Conservation (phyloP, 1,284 basidiomycete genomes). For the Uromyces viciae-fabae region DNA sequence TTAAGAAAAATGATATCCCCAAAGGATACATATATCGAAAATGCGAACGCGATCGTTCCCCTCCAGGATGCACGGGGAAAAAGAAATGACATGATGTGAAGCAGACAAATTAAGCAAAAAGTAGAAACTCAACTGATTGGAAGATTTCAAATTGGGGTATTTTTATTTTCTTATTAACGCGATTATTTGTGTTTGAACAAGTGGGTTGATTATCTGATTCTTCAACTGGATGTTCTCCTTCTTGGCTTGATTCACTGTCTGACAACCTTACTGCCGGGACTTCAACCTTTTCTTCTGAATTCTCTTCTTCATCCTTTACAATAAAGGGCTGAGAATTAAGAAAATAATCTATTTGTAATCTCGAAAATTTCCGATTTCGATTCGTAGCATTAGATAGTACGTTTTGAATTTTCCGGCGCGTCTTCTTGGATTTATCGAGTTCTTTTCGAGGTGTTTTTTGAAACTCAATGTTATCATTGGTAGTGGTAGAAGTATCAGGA, state of each 20-base stretch:
- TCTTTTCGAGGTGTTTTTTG: background rate
- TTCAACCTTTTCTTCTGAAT: slow-evolving; percentile 1
- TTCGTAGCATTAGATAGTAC: background rate
- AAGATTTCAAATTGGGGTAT: slow-evolving; percentile 36
- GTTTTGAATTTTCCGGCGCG: background rate
- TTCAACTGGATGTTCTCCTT: background rate
- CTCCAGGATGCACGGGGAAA: too few species aligned
- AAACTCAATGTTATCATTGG: background rate
- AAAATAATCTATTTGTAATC: background rate
- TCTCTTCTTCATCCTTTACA: background rate
- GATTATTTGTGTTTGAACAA: too few species aligned
- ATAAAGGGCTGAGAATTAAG: slow-evolving; percentile 11
- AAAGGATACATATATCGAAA: background rate
- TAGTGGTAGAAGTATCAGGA: background rate
- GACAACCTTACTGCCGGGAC: background rate
- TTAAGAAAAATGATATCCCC: background rate
- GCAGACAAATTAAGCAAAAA: background rate
- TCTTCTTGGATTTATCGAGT: background rate
- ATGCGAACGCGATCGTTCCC: too few species aligned
- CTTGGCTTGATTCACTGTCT: background rate
- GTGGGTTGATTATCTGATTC: background rate
- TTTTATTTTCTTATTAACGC: background rate
- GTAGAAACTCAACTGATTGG: slow-evolving; percentile 25
- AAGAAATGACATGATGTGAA: background rate
- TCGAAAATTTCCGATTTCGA: slow-evolving; percentile 4